A percentile compares a stretch with the other conserved stretches of the same genome.
These are phyloP conservation scores for Aegilops umbellulata DNA, from an alignment of 176 grass and related monocot genomes.

Conservation along the genomic window DNA sequence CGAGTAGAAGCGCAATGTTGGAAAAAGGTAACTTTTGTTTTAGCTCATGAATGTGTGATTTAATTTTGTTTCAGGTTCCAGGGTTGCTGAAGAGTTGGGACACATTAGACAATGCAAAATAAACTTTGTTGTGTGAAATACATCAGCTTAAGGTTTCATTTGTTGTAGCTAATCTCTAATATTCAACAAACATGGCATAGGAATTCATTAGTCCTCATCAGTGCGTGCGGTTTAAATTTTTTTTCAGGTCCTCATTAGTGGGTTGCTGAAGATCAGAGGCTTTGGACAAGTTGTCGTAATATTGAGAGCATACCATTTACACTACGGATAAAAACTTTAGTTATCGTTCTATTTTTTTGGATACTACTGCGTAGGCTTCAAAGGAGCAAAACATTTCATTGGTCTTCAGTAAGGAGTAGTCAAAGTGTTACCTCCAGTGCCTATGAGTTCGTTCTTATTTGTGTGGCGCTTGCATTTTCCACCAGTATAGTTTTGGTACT, in stretches of 20 bases:
- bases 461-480: too few relatives aligned
- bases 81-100: too few relatives aligned
- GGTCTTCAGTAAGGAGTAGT: neutral
- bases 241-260: slow-evolving; percentile 38
- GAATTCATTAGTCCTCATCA: neutral
- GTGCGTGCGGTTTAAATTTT: neutral
- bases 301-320: slow-evolving; percentile 66
- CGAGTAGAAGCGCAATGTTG: neutral
- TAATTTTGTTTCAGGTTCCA: too few relatives aligned
- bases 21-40: neutral
- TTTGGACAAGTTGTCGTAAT: slow-evolving; percentile 75
- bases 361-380: neutral
- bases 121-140: neutral
- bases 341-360: neutral
- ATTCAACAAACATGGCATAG: neutral
- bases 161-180: neutral
- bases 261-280: slow-evolving; percentile 76
- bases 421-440: too few relatives aligned
- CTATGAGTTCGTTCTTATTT: too few relatives aligned
- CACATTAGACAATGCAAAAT: too few relatives aligned
- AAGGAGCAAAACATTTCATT: neutral
- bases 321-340: slow-evolving; percentile 68
- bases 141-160: neutral
- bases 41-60: too few relatives aligned
- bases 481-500: too few relatives aligned